Evolutionary conservation across 768 basidiomycete genomes (phyloP), one percentile per base, ranked within the genome.

Genomic region (Mycena chlorophos): DNA sequence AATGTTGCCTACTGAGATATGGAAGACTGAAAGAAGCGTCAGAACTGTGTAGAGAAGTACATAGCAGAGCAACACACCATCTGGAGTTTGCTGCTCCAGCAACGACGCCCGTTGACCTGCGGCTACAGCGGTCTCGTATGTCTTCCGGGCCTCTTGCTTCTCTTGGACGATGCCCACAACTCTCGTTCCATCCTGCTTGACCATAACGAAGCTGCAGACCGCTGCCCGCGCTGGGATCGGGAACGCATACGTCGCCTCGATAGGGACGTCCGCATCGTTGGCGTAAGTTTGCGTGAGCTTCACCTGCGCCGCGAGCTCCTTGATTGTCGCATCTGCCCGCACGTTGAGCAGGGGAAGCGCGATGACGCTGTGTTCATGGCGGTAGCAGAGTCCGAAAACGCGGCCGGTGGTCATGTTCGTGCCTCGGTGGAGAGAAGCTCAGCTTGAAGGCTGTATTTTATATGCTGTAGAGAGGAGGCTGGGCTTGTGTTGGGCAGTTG

Each of bases 261-360:
- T 54, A 5, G 57, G 45, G n/a, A 53, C 34, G 6, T 20, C 20
- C 1, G 54, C 54, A 27, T 60, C 59, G 45, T 63, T 63, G 8
- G 27, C 45, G 43, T 56, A 64, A 16, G 52, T 57, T 31, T 64
- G 63, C 0, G 52, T 52, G 47, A 64, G 54, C 31, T 59, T 59
- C 28, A 64, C 63, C 37, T 57, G 58, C 3, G 63, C 60, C 2
- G 54, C 55, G 16, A 62, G 56, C 37, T 62, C 60, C 27, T 58
- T 58, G 29, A 65, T 65, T 19, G 27, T 51, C 6, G 55, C 63
- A 16, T 59, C 54, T 8, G 54, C 56, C n/a, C 16, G 25, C 25
- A 60, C 58, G 37, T 54, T 43, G 25, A 56, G 51, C 49, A 63
- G 47, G 19, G 61, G 55, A 5, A 63, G 45, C 8, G 55, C 49